Evolutionary conservation across 2,329 filamentous ascomycete species (phyloP).

Genomic region (Penicillium hordei): DNA sequence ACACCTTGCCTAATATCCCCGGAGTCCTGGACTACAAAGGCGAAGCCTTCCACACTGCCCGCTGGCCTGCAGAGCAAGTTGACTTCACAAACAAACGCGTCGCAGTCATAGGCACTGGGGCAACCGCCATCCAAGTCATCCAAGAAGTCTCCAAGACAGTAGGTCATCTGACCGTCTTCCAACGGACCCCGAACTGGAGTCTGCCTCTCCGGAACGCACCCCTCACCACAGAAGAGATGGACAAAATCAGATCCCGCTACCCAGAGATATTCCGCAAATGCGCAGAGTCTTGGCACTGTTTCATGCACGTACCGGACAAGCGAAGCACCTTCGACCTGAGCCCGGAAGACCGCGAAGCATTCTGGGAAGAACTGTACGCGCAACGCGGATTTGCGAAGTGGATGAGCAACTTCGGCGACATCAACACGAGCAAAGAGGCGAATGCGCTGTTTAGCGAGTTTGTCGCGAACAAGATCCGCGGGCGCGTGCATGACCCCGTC

Average conservation of each 20-base stretch:
- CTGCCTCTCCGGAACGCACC: conserved; percentile 22
- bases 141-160: conserved; percentile 21
- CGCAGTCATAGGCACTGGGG: conserved; percentile 46
- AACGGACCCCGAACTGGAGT: conserved; percentile 28
- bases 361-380: conserved; percentile 21
- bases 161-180: conserved; percentile 23
- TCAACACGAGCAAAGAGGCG: conserved; percentile 11
- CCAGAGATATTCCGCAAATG: neutral
- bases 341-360: neutral
- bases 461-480: conserved; percentile 14
- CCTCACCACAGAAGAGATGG: neutral
- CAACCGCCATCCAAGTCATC: conserved; percentile 43
- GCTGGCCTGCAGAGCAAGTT: conserved; percentile 24
- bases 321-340: neutral
- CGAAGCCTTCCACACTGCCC: conserved; percentile 25
- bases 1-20: conserved; percentile 25
- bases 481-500: conserved; percentile 11
- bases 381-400: conserved; percentile 23
- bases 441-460: conserved; percentile 12
- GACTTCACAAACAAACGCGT: conserved; percentile 35
- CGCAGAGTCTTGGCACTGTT: neutral
- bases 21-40: conserved; percentile 27
- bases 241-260: neutral
- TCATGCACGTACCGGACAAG: neutral
- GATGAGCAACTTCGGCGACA: conserved; percentile 27